Conservation (phyloP, 805 yeast genomes). For the Candida yuanshanica region DNA sequence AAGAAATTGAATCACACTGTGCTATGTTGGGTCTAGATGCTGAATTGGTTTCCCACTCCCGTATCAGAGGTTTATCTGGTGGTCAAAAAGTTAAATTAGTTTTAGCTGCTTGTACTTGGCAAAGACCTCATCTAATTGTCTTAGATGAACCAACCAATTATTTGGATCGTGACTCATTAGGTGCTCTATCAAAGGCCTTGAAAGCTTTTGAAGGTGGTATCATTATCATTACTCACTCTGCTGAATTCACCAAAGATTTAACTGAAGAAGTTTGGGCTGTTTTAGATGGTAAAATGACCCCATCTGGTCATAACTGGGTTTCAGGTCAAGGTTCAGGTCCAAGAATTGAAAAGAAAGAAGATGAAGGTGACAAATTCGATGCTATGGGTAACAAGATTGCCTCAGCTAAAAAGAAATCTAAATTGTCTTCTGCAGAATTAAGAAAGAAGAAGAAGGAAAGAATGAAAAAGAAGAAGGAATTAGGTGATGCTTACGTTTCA, state of each 20-base stretch:
- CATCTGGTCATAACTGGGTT: slow-evolving; percentile 99
- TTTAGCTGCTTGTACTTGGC: slow-evolving; percentile 99
- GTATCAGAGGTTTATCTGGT: slow-evolving; percentile 99
- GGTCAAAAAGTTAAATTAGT: slow-evolving; percentile 99
- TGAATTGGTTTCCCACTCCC: slow-evolving; percentile 98
- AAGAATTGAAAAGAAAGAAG: slow-evolving; percentile 94
- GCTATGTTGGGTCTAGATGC: slow-evolving; percentile 97
- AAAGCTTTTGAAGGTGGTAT: slow-evolving; percentile 99
- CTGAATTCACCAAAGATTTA: slow-evolving; percentile 98
- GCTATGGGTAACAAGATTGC: slow-evolving; percentile 99
- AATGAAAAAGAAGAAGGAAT: slow-evolving; percentile 99
- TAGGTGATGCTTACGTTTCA: slow-evolving; percentile 98
- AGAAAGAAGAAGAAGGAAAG: slow-evolving; percentile 99
- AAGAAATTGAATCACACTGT: slow-evolving; percentile 99
- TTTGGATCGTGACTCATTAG: slow-evolving; percentile 98
- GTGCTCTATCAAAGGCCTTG: slow-evolving; percentile 98
- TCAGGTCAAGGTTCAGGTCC: slow-evolving; percentile 99
- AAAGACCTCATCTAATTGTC: slow-evolving; percentile 99
- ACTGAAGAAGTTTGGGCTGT: slow-evolving; percentile 99
- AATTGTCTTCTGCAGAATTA: slow-evolving; percentile 97
- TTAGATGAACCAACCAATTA: slow-evolving; percentile 99
- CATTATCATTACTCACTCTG: slow-evolving; percentile 99
- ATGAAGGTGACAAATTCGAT: slow-evolving; percentile 97
- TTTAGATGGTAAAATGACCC: slow-evolving; percentile 95
- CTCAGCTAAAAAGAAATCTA: slow-evolving; percentile 91